Percentiles rank a stretch among this genome's conserved stretches.
Conservation (phyloP, 2,329 filamentous ascomycete genomes). For the Phoma sp. region DNA sequence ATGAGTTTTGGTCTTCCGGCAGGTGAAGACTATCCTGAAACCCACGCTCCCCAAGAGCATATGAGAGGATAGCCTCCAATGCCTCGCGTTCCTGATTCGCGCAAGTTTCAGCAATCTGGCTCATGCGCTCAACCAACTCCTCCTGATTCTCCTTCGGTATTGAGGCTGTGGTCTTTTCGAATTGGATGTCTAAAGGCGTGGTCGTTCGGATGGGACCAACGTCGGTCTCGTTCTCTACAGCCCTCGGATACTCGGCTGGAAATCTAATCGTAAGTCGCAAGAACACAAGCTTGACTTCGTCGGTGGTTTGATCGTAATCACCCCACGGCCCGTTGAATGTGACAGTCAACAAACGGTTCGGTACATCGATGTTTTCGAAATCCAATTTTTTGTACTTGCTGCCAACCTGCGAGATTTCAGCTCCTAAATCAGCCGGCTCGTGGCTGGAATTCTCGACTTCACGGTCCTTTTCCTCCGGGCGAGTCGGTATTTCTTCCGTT, state of each 20-base stretch:
- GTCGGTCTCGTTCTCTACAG: slow-evolving; percentile 47
- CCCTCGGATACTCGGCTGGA: slow-evolving; percentile 63
- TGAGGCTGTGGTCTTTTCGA: slow-evolving; percentile 64
- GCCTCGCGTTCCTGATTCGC: slow-evolving; percentile 62
- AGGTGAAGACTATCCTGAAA: slow-evolving; percentile 64
- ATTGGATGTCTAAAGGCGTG: slow-evolving; percentile 59
- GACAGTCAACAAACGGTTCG: slow-evolving; percentile 61
- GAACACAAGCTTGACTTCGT: slow-evolving; percentile 57
- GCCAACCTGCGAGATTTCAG: slow-evolving; percentile 68
- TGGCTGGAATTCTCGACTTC: slow-evolving; percentile 52
- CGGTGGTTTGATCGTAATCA: slow-evolving; percentile 38
- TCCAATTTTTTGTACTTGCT: slow-evolving; percentile 67
- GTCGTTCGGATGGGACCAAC: slow-evolving; percentile 39
- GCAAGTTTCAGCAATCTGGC: slow-evolving; percentile 63
- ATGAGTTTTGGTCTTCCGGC: slow-evolving; percentile 63
- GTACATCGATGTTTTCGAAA: slow-evolving; percentile 66
- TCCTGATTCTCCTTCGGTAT: slow-evolving; percentile 61
- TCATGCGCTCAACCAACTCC: slow-evolving; percentile 58
- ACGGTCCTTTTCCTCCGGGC: slow-evolving; percentile 23
- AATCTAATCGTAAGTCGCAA: slow-evolving; percentile 66
- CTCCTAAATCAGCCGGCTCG: slow-evolving; percentile 55
- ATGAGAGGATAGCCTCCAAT: slow-evolving; percentile 68
- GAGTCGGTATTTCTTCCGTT: slow-evolving; percentile 26
- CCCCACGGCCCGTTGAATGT: slow-evolving; percentile 69
- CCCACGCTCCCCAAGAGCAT: slow-evolving; percentile 65